Conservation (phyloP, 805 yeast genomes). For the Candida boidinii region DNA sequence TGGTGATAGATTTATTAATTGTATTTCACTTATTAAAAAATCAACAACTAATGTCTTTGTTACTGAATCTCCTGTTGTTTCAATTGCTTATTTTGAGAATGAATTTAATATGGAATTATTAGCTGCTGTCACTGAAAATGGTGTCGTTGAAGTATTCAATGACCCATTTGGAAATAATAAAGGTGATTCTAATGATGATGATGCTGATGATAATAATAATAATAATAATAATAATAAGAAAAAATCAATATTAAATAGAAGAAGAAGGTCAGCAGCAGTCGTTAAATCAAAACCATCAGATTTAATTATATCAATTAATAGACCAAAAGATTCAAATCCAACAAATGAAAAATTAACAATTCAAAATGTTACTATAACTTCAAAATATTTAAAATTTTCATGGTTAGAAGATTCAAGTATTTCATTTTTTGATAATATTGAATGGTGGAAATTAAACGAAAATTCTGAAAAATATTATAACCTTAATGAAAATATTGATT, state of each 20-base stretch:
- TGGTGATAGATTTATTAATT: slow-evolving; percentile 75
- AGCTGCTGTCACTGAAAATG: slow-evolving; percentile 64
- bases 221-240: no score
- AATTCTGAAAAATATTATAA: slow-evolving; percentile 14
- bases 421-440: slow-evolving; percentile 47
- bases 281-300: slow-evolving; percentile 45
- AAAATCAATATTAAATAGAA: no score
- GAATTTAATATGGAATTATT: slow-evolving; percentile 27
- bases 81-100: slow-evolving; percentile 29
- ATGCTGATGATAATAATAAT: no score
- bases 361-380: slow-evolving; percentile 15
- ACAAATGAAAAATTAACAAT: slow-evolving; percentile 17
- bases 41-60: slow-evolving; percentile 53
- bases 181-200: slow-evolving; percentile 6
- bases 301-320: slow-evolving; percentile 34
- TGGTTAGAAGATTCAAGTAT: slow-evolving; percentile 59
- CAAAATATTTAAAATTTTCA: slow-evolving; percentile 32
- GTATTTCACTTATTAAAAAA: slow-evolving; percentile 41
- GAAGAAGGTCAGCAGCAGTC: slow-evolving; percentile 26
- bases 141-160: slow-evolving; percentile 62
- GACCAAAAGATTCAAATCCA: slow-evolving; percentile 32
- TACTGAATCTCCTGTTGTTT: slow-evolving; percentile 52
- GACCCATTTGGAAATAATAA: slow-evolving; percentile 32
- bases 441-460: slow-evolving; percentile 32
- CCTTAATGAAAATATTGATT: slow-evolving; percentile 16